These are phyloP conservation scores for Hapsidospora chrysogenum DNA, from an alignment of 495 filamentous ascomycete genomes.

Conservation along the genomic window DNA sequence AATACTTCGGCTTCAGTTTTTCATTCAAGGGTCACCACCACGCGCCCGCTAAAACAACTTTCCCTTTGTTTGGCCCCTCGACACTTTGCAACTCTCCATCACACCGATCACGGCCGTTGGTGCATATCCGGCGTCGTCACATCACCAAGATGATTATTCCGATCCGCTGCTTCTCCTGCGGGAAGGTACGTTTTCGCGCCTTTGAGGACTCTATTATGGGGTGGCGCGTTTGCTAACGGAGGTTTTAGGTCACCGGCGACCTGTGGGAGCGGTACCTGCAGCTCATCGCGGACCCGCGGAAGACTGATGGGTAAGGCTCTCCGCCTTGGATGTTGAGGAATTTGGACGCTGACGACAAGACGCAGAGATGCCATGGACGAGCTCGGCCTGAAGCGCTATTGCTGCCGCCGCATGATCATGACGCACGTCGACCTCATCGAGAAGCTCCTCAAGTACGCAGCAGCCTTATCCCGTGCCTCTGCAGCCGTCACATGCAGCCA, in stretches of 20 bases:
- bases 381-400: constrained; percentile 86
- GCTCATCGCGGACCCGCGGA: constrained; percentile 55
- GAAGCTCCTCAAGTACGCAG: constrained; percentile 77
- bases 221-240: constrained; percentile 6
- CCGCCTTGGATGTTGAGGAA: background rate
- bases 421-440: constrained; percentile 99
- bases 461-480: background rate
- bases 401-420: constrained; percentile 97
- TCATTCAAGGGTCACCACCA: constrained; percentile 3
- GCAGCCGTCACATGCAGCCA: background rate
- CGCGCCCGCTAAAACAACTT: constrained; percentile 1
- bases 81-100: background rate
- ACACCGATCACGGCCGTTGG: background rate
- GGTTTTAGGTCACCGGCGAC: constrained; percentile 83
- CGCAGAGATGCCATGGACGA: constrained; percentile 81
- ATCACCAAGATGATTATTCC: constrained; percentile 79
- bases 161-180: constrained; percentile 95
- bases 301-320: constrained; percentile 53
- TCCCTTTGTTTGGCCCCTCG: background rate
- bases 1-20: constrained; percentile 2
- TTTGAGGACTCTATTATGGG: background rate
- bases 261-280: constrained; percentile 90
- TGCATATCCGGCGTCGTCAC: background rate
- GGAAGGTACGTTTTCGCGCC: constrained; percentile 49
- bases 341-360: constrained; percentile 4